Evolutionary conservation across 2,329 filamentous ascomycete genomes (phyloP).

Genomic region (Tolypocladium tropicale): DNA sequence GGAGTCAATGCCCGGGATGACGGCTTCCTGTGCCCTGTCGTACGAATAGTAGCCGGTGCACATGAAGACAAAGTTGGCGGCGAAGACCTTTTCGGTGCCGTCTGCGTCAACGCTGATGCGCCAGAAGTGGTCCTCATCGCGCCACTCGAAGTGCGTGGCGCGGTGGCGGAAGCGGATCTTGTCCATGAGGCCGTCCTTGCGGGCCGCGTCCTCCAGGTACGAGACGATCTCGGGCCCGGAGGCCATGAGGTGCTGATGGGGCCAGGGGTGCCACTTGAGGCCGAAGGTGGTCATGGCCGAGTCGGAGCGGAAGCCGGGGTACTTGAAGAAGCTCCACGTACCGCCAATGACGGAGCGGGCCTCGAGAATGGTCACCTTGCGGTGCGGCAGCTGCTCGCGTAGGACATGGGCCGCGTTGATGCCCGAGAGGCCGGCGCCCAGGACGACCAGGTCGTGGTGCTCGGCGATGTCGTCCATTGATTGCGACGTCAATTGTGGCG

Average conservation of each 20-base stretch:
- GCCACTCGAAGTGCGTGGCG: conserved; percentile 41
- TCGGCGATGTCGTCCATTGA: conserved; percentile 5
- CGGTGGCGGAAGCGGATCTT: conserved; percentile 42
- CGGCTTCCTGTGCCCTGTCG: conserved; percentile 44
- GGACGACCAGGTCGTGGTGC: conserved; percentile 46
- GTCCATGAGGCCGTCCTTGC: conserved; percentile 38
- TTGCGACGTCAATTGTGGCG: not conserved
- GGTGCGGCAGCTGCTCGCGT: conserved; percentile 43
- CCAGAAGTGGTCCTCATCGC: conserved; percentile 45
- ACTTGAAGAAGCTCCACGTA: conserved; percentile 71
- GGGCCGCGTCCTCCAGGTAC: conserved; percentile 44
- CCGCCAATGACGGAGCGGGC: conserved; percentile 56
- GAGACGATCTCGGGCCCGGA: conserved; percentile 38
- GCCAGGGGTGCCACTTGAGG: conserved; percentile 66
- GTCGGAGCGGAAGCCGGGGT: conserved; percentile 62
- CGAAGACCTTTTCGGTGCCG: conserved; percentile 13
- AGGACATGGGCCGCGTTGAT: conserved; percentile 64
- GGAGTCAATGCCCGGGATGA: conserved; percentile 55
- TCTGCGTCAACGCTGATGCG: conserved; percentile 31
- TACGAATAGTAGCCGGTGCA: conserved; percentile 65
- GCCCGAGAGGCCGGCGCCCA: conserved; percentile 65
- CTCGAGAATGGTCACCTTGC: conserved; percentile 57
- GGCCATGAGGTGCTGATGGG: conserved; percentile 38
- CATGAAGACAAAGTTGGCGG: conserved; percentile 48
- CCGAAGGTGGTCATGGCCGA: conserved; percentile 52